These are phyloP conservation scores for Orbilia ellipsospora DNA, from an alignment of 2,329 filamentous ascomycete genomes.

Conservation along the genomic window DNA sequence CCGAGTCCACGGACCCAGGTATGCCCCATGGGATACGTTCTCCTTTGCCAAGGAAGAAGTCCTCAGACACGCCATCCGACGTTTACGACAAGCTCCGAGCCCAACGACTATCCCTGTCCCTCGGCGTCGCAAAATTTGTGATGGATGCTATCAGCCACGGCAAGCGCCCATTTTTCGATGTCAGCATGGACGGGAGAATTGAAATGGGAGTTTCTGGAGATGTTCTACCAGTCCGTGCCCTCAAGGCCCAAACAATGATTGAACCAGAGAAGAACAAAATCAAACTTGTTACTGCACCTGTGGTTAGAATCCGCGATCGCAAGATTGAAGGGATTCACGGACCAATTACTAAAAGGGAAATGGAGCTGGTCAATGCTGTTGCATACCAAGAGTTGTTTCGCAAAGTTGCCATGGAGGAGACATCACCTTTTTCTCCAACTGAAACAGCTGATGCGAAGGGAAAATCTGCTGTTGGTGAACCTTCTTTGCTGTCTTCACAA, in stretches of 20 bases:
- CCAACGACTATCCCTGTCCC: slow-evolving; percentile 20
- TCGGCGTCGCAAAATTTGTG: slow-evolving; percentile 39
- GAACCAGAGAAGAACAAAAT: background rate
- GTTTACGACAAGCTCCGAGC: slow-evolving; percentile 26
- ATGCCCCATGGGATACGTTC: background rate
- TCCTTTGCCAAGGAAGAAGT: slow-evolving; percentile 2
- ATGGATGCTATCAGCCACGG: slow-evolving; percentile 27
- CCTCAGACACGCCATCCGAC: slow-evolving; percentile 1
- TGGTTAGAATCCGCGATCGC: slow-evolving; percentile 23
- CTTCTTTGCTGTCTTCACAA: background rate
- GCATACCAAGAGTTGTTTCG: slow-evolving; percentile 30
- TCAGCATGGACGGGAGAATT: slow-evolving; percentile 45
- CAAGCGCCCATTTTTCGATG: slow-evolving; percentile 33
- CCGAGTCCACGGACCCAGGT: background rate
- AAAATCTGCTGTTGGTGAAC: background rate
- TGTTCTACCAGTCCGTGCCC: slow-evolving; percentile 6
- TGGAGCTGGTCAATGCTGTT: slow-evolving; percentile 16
- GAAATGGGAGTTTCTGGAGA: slow-evolving; percentile 25
- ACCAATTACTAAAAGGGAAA: slow-evolving; percentile 2
- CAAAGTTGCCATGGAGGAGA: slow-evolving; percentile 24
- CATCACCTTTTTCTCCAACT: background rate
- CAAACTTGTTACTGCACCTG: slow-evolving; percentile 31
- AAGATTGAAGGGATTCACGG: background rate
- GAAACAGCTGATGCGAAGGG: background rate
- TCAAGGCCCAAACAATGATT: background rate